Conservation (phyloP, 2,329 filamentous ascomycete genomes). For the Thermochaetoides dissita region DNA sequence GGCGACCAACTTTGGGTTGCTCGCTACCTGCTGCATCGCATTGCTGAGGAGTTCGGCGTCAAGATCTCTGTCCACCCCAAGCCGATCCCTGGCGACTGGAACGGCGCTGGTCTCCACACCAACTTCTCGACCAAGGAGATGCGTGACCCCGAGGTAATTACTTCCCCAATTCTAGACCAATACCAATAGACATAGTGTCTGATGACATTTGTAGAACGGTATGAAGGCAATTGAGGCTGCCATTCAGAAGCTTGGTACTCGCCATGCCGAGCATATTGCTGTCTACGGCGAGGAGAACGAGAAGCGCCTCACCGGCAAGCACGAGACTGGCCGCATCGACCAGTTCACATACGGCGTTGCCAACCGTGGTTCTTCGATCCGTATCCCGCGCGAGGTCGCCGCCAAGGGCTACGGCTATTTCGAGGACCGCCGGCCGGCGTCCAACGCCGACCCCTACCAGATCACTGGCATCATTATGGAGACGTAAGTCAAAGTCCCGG, state of each 20-base stretch:
- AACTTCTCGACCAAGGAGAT: conserved; percentile 89
- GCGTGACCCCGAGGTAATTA: conserved; percentile 47
- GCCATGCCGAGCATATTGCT: conserved; percentile 71
- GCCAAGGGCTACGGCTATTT: conserved; percentile 60
- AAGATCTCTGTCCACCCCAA: conserved; percentile 94
- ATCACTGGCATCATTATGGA: conserved; percentile 30
- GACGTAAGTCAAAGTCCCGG: conserved; percentile 10
- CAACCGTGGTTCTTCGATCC: conserved; percentile 88
- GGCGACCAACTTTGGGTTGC: conserved; percentile 95
- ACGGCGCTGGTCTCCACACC: conserved; percentile 83
- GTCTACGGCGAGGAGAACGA: conserved; percentile 95
- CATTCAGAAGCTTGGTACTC: conserved; percentile 68
- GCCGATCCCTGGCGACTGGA: conserved; percentile 90
- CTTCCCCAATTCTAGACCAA: background rate
- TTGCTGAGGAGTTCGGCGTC: conserved; percentile 91
- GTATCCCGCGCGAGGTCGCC: conserved; percentile 55
- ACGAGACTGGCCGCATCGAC: conserved; percentile 95
- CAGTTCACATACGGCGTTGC: conserved; percentile 89
- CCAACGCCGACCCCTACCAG: conserved; percentile 71
- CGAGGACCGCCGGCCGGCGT: conserved; percentile 50
- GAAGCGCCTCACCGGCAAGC: conserved; percentile 75
- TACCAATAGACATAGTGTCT: no score
- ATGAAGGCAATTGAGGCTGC: conserved; percentile 87
- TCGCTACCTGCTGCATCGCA: conserved; percentile 65
- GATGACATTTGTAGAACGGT: conserved; percentile 40